Conservation (phyloP, 306 rosid species). For the Prosopis cineraria region DNA sequence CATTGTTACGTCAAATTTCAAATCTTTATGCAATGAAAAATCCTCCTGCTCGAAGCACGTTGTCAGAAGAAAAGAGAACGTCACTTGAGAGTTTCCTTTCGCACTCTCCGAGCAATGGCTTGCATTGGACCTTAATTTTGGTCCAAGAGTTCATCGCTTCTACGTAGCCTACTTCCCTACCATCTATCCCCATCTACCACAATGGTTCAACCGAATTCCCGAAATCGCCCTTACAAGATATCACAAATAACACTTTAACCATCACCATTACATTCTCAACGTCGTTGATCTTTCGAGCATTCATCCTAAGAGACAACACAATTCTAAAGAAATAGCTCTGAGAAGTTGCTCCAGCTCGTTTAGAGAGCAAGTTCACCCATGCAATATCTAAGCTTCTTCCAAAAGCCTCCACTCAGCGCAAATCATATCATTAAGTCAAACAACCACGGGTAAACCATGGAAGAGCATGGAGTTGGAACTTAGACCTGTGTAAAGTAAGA, state of each 20-base stretch:
- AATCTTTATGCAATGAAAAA: not conserved
- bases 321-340: conserved; percentile 38
- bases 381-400: not conserved
- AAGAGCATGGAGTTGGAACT: not conserved
- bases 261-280: not conserved
- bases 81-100: not conserved
- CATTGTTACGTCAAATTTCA: conserved; percentile 2
- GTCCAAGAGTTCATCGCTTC: not conserved
- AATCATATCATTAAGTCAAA: no score
- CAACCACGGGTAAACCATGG: no score
- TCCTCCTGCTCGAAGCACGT: not conserved
- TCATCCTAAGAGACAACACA: no score
- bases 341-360: conserved; percentile 22
- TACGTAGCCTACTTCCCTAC: conserved; percentile 23
- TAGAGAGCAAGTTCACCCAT: no score
- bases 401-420: no score
- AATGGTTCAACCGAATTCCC: not conserved
- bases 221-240: not conserved
- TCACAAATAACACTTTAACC: not conserved
- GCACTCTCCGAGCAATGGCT: not conserved
- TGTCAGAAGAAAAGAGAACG: not conserved
- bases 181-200: not conserved
- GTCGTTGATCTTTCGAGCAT: not conserved
- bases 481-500: not conserved
- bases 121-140: not conserved